Base-by-base conservation (phyloP, 805 yeast genomes). In the Teunomyces gatunensis region DNA sequence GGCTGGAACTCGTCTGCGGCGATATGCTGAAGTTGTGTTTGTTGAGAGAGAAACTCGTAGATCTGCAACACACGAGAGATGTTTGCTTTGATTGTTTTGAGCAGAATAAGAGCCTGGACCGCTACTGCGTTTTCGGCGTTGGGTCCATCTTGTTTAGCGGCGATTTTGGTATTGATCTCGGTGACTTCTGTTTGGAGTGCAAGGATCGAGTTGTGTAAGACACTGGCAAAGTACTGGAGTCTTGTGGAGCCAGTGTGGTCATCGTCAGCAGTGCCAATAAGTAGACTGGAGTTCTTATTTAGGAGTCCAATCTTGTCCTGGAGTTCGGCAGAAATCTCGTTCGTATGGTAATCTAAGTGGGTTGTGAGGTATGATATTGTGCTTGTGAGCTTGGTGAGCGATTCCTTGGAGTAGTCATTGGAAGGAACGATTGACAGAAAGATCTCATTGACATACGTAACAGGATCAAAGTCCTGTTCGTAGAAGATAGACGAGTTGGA, bases 151-250 rank as follows among this genome's bases (percentile, higher is more conserved):
- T 37, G n/a, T 17, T 29, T 17, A n/a, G 34, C 25, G n/a, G 15
- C 36, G 23, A 30, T 30, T 15, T 30, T 15, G 23, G 25, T 21
- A 15, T 21, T 37, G 52, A 57, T 53, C 42, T 51, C 44, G 46
- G 50, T 32, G 34, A 56, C 46, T 35, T 65, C 61, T 32, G 59
- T 54, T 39, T 80, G 77, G 34, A 85, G 60, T 2, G 87, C 72
- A 37, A 77, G 71, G 20, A 84, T 78, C 0, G 89, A 77, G 45
- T 81, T 78, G 12, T 79, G 74, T 41, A 85, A 63, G 0, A 84
- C 78, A 39, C 83, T 85, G 37, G 83, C 66, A 58, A 84, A 85
- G 61, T 85, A 85, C 53, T 84, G 86, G 41, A 86, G 64, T 49
- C 88, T 72, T 35, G 60, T 55, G 11, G 59, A 48, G 9, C 51